Conservation (phyloP, 495 filamentous ascomycete genomes). For the Daldinia bambusicola region DNA sequence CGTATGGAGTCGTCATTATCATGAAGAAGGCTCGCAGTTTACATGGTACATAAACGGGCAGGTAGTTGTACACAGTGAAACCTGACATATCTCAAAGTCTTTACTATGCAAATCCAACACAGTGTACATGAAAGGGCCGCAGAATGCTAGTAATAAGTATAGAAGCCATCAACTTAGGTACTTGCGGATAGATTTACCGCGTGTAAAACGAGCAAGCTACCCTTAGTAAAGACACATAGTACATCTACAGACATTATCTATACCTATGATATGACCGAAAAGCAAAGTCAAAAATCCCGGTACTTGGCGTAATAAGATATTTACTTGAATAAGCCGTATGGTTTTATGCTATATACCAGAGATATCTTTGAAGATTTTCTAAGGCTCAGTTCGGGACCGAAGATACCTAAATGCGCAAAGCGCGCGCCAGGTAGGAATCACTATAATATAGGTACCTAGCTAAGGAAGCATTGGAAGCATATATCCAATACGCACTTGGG, state of each 20-base stretch:
- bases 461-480: not conserved
- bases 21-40: conserved; percentile 15
- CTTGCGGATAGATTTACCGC: too few species aligned
- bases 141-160: too few species aligned
- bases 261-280: too few species aligned
- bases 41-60: not conserved
- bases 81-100: not conserved
- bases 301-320: too few species aligned
- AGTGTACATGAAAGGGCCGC: not conserved
- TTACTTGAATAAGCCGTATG: too few species aligned
- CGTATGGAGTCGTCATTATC: conserved; percentile 15
- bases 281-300: too few species aligned
- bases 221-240: too few species aligned
- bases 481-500: not conserved
- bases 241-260: too few species aligned
- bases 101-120: not conserved
- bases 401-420: not conserved
- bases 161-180: too few species aligned
- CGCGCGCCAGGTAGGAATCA: too few species aligned
- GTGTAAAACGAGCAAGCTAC: too few species aligned
- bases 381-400: not conserved
- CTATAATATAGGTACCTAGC: not conserved
- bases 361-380: not conserved
- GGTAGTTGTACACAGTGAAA: not conserved
- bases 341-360: not conserved